These are phyloP conservation scores for Saccharomycopsis schoenii DNA, from an alignment of 805 yeast genomes.

Conservation along the genomic window DNA sequence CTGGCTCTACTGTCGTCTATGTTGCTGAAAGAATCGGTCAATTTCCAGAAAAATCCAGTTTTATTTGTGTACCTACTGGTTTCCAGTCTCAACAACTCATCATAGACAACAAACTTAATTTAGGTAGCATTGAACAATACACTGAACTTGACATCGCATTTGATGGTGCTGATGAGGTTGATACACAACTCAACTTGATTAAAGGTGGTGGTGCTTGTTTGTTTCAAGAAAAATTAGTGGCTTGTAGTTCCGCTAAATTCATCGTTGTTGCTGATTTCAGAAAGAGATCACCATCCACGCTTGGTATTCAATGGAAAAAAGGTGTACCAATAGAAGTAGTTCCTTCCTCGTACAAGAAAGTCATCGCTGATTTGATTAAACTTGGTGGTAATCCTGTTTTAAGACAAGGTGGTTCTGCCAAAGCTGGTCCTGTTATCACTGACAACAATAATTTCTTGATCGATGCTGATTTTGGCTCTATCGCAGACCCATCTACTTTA, in stretches of 20 bases:
- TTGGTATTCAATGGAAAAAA: constrained; percentile 77
- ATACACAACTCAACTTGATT: constrained; percentile 66
- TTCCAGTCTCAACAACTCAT: constrained; percentile 88
- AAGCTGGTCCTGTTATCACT: constrained; percentile 95
- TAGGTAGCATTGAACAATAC: constrained; percentile 77
- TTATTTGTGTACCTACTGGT: constrained; percentile 90
- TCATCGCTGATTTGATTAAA: constrained; percentile 46
- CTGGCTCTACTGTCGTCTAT: constrained; percentile 96
- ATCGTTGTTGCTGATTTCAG: constrained; percentile 88
- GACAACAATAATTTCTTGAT: constrained; percentile 90
- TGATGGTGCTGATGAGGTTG: constrained; percentile 98
- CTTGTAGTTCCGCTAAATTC: constrained; percentile 65
- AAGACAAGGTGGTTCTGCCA: constrained; percentile 82
- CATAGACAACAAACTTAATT: constrained; percentile 62
- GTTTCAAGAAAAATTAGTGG: constrained; percentile 92
- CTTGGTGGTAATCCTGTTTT: constrained; percentile 56
- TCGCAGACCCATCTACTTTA: constrained; percentile 41
- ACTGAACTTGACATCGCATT: constrained; percentile 85
- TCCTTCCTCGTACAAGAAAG: constrained; percentile 77
- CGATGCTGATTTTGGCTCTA: constrained; percentile 86
- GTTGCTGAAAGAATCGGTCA: constrained; percentile 92
- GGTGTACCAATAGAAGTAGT: constrained; percentile 96
- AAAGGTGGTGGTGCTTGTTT: constrained; percentile 99
- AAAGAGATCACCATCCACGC: constrained; percentile 54
- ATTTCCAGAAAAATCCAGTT: constrained; percentile 37